phyloP scores from a whole-genome alignment of 768 basidiomycete genomes.

The Rhodotorula kratochvilovae region DNA sequence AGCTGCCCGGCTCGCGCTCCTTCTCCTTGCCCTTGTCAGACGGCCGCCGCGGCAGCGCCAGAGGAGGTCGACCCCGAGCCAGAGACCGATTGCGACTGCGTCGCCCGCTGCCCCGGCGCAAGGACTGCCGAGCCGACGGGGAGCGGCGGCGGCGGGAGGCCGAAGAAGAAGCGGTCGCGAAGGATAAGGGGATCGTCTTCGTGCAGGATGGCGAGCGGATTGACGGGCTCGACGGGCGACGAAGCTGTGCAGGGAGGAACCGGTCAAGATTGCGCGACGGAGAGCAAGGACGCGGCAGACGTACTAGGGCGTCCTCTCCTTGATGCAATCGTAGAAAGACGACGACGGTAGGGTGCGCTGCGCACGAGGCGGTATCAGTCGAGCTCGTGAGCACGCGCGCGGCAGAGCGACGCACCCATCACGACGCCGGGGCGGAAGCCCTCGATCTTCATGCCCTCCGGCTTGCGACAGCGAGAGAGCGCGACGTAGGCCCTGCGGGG shows the following conservation, averaged over 20 bases:
- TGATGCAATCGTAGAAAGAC: conserved; percentile 30
- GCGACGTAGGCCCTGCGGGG: conserved; percentile 35
- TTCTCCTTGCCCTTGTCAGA: background rate
- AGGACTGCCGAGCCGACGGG: conserved; percentile 17
- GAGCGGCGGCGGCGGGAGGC: background rate
- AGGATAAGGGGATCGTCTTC: conserved; percentile 23
- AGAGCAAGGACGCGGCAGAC: background rate
- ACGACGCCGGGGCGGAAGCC: conserved; percentile 32
- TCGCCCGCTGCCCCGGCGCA: conserved; percentile 16
- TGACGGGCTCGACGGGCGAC: background rate
- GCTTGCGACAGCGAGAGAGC: conserved; percentile 29
- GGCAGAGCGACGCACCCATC: conserved; percentile 12
- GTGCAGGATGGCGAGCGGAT: conserved; percentile 21
- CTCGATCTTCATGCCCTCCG: conserved; percentile 29
- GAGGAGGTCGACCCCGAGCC: background rate
- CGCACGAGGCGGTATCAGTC: too few relatives aligned
- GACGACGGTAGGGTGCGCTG: conserved; percentile 21
- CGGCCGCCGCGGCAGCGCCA: background rate
- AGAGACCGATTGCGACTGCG: background rate
- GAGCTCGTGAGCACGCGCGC: background rate
- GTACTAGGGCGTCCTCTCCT: conserved; percentile 10
- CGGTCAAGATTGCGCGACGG: background rate
- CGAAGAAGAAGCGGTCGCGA: conserved; percentile 14
- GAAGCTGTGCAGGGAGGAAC: conserved; percentile 7
- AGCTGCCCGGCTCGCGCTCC: background rate